phyloP scores from a whole-genome alignment of 2,329 filamentous ascomycete species.

The Fonsecaea multimorphosa region DNA sequence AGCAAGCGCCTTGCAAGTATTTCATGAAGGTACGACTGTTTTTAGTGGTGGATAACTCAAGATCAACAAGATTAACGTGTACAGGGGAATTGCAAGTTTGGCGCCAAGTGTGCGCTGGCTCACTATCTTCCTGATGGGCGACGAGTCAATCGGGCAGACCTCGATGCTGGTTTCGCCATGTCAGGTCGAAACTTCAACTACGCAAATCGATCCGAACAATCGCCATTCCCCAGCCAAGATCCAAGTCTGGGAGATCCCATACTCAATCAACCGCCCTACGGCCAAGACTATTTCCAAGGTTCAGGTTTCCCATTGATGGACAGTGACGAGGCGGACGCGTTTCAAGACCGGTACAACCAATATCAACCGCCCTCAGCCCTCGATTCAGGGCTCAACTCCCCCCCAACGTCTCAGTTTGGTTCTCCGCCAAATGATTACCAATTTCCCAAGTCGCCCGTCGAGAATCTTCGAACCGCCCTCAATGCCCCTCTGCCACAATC shows the following conservation, averaged over 20 bases:
- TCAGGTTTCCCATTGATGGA: constrained; percentile 52
- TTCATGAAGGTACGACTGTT: constrained; percentile 81
- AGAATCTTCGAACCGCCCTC: constrained; percentile 74
- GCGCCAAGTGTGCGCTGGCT: constrained; percentile 94
- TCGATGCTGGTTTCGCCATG: constrained; percentile 57
- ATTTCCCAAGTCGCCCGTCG: constrained; percentile 78
- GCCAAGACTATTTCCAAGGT: constrained; percentile 43
- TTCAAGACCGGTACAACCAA: constrained; percentile 41
- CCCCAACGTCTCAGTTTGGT: constrained; percentile 71
- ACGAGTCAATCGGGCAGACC: constrained; percentile 77
- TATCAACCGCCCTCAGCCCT: constrained; percentile 62
- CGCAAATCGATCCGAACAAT: constrained; percentile 68
- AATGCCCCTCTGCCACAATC: constrained; percentile 92
- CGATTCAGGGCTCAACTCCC: constrained; percentile 65
- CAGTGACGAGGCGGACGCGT: constrained; percentile 50
- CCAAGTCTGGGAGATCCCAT: constrained; percentile 78
- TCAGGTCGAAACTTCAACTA: constrained; percentile 32
- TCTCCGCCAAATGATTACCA: constrained; percentile 80
- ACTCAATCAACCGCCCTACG: constrained; percentile 62
- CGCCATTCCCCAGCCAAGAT: constrained; percentile 67
- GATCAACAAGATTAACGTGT: constrained; percentile 40
- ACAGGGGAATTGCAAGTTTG: constrained; percentile 98
- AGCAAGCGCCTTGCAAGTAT: constrained; percentile 94
- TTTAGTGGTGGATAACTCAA: constrained; percentile 1
- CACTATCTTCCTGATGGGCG: constrained; percentile 94